phyloP scores from a whole-genome alignment of 2,329 filamentous ascomycete species.

The Cryphonectria parasitica region DNA sequence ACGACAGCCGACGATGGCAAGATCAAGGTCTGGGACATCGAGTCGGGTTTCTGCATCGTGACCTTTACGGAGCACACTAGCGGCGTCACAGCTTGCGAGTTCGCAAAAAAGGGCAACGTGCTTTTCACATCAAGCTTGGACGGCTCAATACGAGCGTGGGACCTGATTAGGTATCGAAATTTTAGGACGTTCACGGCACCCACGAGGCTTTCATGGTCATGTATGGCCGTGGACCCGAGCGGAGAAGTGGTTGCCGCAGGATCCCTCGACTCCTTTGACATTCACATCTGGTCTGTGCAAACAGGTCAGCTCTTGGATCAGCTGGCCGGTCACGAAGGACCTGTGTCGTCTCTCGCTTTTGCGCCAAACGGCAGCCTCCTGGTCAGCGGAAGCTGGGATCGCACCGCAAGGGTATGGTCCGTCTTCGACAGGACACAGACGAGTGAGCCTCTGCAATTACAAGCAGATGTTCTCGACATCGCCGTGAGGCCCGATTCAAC shows the following conservation, averaged over 20 bases:
- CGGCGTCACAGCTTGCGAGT: conserved; percentile 91
- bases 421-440: conserved; percentile 94
- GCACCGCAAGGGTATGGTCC: conserved; percentile 93
- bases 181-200: conserved; percentile 97
- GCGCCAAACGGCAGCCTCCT: conserved; percentile 82
- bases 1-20: conserved; percentile 97
- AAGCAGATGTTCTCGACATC: conserved; percentile 86
- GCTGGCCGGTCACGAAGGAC: conserved; percentile 90
- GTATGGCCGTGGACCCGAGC: conserved; percentile 93
- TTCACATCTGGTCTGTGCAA: conserved; percentile 98
- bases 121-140: conserved; percentile 95
- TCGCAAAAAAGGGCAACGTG: conserved; percentile 93
- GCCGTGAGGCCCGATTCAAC: conserved; percentile 87
- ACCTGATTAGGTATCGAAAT: conserved; percentile 92
- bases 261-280: conserved; percentile 93
- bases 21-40: conserved; percentile 97
- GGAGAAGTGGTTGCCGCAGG: conserved; percentile 96
- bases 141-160: conserved; percentile 93
- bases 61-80: conserved; percentile 97
- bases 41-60: conserved; percentile 95
- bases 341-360: conserved; percentile 86
- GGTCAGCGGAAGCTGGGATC: conserved; percentile 95
- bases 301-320: conserved; percentile 93
- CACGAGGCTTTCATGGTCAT: conserved; percentile 88
- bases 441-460: conserved; percentile 88